Percentiles rank a stretch among this genome's conserved stretches.
Evolutionary conservation across 345 rosid genomes (phyloP).

Genomic region (Citrus mangshanensis): DNA sequence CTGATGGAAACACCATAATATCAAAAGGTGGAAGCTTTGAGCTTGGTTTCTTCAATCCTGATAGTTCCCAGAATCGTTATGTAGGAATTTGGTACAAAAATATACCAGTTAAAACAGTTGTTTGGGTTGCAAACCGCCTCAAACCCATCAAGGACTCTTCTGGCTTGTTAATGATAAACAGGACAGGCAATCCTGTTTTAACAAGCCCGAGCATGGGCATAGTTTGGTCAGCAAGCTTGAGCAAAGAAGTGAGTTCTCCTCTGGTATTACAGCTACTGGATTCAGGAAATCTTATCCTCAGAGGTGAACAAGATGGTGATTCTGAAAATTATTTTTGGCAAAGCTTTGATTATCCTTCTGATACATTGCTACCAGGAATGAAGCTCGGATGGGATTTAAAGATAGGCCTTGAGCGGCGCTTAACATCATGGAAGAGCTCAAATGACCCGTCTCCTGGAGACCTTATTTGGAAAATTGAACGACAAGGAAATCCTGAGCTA

Average conservation of each 20-base stretch:
- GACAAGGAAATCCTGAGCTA: conserved; percentile 32
- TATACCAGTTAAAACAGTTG: conserved; percentile 31
- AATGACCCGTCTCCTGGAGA: conserved; percentile 47
- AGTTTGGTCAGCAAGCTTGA: conserved; percentile 2
- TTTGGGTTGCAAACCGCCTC: conserved; percentile 55
- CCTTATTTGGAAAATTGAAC: conserved; percentile 26
- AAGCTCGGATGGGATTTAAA: conserved; percentile 44
- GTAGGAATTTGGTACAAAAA: conserved; percentile 56
- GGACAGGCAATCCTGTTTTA: conserved; percentile 6
- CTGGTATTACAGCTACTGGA: conserved; percentile 14
- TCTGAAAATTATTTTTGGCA: conserved; percentile 35
- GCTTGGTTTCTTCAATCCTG: too few species aligned
- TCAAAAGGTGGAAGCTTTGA: too few species aligned
- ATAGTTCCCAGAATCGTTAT: too few species aligned
- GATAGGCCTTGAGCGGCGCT: conserved; percentile 19
- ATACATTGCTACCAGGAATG: neutral
- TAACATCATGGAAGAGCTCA: conserved; percentile 41
- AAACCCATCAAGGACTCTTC: conserved; percentile 38
- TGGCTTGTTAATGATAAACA: conserved; percentile 26
- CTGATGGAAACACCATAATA: too few species aligned
- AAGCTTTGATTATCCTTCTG: too few species aligned
- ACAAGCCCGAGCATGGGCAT: too few species aligned
- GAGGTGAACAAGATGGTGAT: neutral
- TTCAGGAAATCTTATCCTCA: conserved; percentile 28
- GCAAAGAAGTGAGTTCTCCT: neutral